These are phyloP conservation scores for Cyclotella atomus DNA, from an alignment of 108 stramenopile species.

Conservation along the genomic window DNA sequence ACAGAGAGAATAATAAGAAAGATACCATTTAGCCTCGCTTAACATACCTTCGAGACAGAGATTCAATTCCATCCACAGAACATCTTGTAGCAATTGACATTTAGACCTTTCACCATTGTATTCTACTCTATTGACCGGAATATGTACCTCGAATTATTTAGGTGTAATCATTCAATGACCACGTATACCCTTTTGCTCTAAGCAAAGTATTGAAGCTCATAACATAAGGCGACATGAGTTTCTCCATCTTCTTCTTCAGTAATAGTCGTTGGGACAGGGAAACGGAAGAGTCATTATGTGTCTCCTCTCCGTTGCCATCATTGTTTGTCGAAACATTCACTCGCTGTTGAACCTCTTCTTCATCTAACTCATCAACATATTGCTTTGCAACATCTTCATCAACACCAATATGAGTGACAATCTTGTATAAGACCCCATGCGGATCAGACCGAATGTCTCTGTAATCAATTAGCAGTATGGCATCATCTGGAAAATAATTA, in stretches of 20 bases:
- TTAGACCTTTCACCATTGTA: too few relatives aligned
- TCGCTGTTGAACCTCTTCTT: conserved; percentile 38
- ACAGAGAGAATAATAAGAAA: too few relatives aligned
- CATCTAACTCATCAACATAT: conserved; percentile 24
- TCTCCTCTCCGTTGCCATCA: neutral
- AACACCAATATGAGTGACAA: conserved; percentile 51
- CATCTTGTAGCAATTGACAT: too few relatives aligned
- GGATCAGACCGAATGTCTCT: conserved; percentile 47
- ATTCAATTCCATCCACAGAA: too few relatives aligned
- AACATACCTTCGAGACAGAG: too few relatives aligned
- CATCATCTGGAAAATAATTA: conserved; percentile 40
- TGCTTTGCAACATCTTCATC: conserved; percentile 33
- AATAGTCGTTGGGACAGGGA: conserved; percentile 33
- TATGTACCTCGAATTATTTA: too few relatives aligned
- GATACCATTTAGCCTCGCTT: too few relatives aligned
- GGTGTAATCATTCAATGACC: conserved; percentile 48
- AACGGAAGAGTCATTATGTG: neutral
- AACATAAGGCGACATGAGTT: conserved; percentile 39
- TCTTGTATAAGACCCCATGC: conserved; percentile 25
- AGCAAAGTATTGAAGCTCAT: conserved; percentile 52
- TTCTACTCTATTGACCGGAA: too few relatives aligned
- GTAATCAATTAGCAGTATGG: conserved; percentile 51
- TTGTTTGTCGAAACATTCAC: conserved; percentile 38
- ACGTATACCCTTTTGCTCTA: conserved; percentile 39
- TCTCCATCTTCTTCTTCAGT: conserved; percentile 51